A percentile compares a stretch with the other conserved stretches of the same genome.
Conservation (phyloP, 2,329 filamentous ascomycete species). For the Tolypocladium endophyticum region DNA sequence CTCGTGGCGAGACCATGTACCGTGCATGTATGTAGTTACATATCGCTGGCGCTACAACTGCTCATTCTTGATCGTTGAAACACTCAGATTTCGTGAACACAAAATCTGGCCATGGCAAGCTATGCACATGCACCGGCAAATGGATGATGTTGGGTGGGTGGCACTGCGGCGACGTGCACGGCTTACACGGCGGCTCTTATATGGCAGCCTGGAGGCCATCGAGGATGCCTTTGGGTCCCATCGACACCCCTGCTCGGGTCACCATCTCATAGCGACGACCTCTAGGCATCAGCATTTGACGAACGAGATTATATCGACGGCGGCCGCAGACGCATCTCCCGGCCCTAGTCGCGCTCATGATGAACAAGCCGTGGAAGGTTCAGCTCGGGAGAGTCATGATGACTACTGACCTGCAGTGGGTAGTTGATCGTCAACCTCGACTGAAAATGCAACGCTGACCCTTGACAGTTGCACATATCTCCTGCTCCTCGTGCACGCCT, state of each 20-base stretch:
- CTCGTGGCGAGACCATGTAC: background rate
- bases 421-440: background rate
- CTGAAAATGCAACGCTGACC: background rate
- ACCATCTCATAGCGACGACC: background rate
- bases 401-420: background rate
- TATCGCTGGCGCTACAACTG: background rate
- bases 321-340: background rate
- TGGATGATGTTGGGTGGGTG: background rate
- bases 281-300: slow-evolving; percentile 9
- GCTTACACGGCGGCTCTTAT: background rate
- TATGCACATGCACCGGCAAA: background rate
- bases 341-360: background rate
- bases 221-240: background rate
- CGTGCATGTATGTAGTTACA: no score
- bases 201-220: slow-evolving; percentile 5
- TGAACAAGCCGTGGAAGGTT: background rate
- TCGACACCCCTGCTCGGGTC: background rate
- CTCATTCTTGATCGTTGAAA: background rate
- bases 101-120: background rate
- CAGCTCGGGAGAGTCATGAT: background rate
- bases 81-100: background rate
- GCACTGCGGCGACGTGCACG: background rate
- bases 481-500: background rate
- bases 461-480: slow-evolving; percentile 1
- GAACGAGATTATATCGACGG: background rate